These are phyloP conservation scores for Penicillium sp. DNA, from an alignment of 2,329 filamentous ascomycete genomes.

Conservation along the genomic window DNA sequence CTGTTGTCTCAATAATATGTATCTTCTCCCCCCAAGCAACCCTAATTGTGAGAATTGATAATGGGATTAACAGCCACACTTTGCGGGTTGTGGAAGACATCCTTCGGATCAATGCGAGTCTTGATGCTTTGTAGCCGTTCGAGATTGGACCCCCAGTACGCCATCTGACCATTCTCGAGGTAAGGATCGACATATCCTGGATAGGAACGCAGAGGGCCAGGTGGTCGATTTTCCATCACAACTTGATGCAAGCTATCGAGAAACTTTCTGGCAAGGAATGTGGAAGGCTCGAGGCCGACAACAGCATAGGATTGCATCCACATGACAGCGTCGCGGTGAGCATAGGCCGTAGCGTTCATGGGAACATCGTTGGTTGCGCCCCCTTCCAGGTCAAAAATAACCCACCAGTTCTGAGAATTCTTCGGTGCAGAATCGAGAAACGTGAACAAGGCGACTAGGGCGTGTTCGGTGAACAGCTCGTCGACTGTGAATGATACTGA, in stretches of 20 bases:
- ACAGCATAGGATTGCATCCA: slow-evolving; percentile 57
- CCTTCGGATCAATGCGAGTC: slow-evolving; percentile 44
- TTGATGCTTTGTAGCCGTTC: slow-evolving; percentile 45
- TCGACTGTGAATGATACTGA: slow-evolving; percentile 47
- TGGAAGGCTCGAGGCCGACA: slow-evolving; percentile 34
- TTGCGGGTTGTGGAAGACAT: slow-evolving; percentile 54
- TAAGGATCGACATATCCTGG: slow-evolving; percentile 55
- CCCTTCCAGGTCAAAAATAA: slow-evolving; percentile 55
- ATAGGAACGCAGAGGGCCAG: slow-evolving; percentile 45
- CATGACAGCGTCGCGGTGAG: slow-evolving; percentile 56
- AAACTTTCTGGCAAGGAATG: slow-evolving; percentile 44
- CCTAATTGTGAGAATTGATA: neutral
- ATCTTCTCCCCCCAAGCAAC: neutral
- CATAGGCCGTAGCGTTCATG: slow-evolving; percentile 51
- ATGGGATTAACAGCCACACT: slow-evolving; percentile 26
- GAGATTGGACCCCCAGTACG: slow-evolving; percentile 52
- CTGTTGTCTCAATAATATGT: neutral
- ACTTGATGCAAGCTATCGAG: slow-evolving; percentile 44
- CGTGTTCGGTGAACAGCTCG: slow-evolving; percentile 41
- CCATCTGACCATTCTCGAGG: slow-evolving; percentile 40
- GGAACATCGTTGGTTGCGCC: slow-evolving; percentile 53
- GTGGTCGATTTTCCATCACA: slow-evolving; percentile 25
- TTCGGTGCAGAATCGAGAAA: slow-evolving; percentile 46
- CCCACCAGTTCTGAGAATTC: slow-evolving; percentile 50
- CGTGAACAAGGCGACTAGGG: slow-evolving; percentile 45